phyloP scores from a whole-genome alignment of 1,139 yeast species.

The Debaryomyces singareniensis region DNA sequence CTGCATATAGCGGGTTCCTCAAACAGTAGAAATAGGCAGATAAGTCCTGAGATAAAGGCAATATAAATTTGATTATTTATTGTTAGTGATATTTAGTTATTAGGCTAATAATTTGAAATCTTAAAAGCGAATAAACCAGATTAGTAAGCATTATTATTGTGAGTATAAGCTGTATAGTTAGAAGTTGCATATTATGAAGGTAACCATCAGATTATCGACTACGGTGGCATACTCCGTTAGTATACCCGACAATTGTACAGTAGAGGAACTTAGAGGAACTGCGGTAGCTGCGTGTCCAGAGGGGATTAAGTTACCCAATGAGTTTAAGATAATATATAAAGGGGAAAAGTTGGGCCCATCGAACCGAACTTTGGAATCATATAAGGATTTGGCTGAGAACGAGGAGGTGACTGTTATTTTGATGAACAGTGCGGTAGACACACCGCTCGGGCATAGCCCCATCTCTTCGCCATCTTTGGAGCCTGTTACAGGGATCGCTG shows the following conservation, averaged over 20 bases:
- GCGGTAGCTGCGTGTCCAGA: constrained; percentile 38
- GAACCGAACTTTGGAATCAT: constrained; percentile 17
- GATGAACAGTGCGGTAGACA: constrained; percentile 31
- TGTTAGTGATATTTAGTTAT: no score
- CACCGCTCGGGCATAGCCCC: constrained; percentile 11
- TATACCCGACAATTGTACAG: constrained; percentile 45
- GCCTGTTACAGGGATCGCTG: constrained; percentile 7
- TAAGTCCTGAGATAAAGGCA: no score
- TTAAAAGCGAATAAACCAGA: no score
- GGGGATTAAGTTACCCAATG: constrained; percentile 25
- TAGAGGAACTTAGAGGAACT: constrained; percentile 40
- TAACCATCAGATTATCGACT: constrained; percentile 38
- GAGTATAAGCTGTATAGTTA: no score
- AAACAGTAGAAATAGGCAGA: no score
- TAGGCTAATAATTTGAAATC: no score
- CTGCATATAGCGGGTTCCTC: no score
- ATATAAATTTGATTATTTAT: no score
- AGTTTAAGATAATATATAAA: constrained; percentile 45
- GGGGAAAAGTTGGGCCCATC: constrained; percentile 43
- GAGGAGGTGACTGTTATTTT: constrained; percentile 34
- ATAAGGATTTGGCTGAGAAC: constrained; percentile 15
- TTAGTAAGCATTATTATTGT: no score
- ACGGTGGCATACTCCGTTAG: constrained; percentile 36
- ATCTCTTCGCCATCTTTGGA: constrained; percentile 5
- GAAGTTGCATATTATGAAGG: constrained; percentile 21